phyloP scores from a whole-genome alignment of 371 early-diverging fungal species.

The Amoeboaphelidium protococcarum region DNA sequence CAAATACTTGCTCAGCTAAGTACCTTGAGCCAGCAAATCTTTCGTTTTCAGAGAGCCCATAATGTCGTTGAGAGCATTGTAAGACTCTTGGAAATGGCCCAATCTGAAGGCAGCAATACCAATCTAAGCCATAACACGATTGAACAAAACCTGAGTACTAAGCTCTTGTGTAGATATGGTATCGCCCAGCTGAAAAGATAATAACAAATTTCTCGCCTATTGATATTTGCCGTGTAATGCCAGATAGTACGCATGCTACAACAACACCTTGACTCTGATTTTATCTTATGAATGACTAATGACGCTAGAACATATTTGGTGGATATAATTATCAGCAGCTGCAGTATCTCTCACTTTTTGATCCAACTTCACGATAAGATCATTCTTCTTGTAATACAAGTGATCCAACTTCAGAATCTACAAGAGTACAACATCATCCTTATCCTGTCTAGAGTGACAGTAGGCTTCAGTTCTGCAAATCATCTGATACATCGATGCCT shows the following conservation, averaged over 20 bases:
- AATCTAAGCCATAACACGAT: constrained; percentile 81
- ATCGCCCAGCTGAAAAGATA: constrained; percentile 94
- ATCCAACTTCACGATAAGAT: constrained; percentile 23
- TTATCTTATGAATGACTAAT: constrained; percentile 61
- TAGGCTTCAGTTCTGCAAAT: constrained; percentile 65
- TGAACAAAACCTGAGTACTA: constrained; percentile 76
- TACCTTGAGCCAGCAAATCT: constrained; percentile 82
- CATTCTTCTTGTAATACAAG: constrained; percentile 69
- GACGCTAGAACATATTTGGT: constrained; percentile 50
- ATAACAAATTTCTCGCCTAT: constrained; percentile 75
- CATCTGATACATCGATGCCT: constrained; percentile 52
- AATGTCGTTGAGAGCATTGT: constrained; percentile 64
- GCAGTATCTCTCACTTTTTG: constrained; percentile 10
- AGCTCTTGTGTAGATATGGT: constrained; percentile 66
- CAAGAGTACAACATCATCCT: constrained; percentile 28
- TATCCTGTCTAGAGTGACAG: constrained; percentile 12
- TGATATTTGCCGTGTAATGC: constrained; percentile 82
- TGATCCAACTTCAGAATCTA: constrained; percentile 68
- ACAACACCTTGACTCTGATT: constrained; percentile 76
- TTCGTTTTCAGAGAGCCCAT: constrained; percentile 57
- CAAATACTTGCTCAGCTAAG: constrained; percentile 38
- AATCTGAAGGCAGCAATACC: constrained; percentile 88
- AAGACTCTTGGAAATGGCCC: constrained; percentile 67
- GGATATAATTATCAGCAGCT: constrained; percentile 34
- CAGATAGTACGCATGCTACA: constrained; percentile 85